A percentile compares a stretch with the other conserved stretches of the same genome.
Evolutionary conservation across 202 grass and related monocot species (phyloP).

Genomic region (Musa balbisiana): DNA sequence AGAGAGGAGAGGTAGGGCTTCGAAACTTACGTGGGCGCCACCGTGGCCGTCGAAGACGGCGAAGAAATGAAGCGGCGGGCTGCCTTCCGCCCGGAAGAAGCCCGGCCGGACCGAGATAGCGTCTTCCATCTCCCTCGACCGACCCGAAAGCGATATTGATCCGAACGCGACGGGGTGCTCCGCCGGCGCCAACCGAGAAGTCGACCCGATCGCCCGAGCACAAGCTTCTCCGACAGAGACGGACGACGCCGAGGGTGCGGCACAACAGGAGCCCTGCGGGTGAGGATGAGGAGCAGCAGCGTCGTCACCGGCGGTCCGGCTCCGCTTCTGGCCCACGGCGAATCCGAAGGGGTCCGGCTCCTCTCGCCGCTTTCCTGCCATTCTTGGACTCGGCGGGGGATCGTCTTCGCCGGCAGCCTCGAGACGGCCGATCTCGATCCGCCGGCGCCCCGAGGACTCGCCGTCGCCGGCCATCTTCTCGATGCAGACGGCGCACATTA

Average conservation of each 20-base stretch:
- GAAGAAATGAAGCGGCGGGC: conserved; percentile 52
- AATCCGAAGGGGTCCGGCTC: not conserved
- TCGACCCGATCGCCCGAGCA: not conserved
- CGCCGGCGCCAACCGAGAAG: not conserved
- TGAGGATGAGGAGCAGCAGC: not conserved
- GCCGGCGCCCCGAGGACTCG: conserved; percentile 8
- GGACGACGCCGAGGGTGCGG: not conserved
- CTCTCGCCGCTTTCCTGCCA: not conserved
- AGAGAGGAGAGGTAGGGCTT: not conserved
- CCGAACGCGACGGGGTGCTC: conserved; percentile 47
- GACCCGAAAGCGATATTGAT: conserved; percentile 33
- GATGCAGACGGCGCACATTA: conserved; percentile 6
- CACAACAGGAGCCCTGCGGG: not conserved
- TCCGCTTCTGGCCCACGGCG: too few species aligned
- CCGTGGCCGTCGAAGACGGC: conserved; percentile 83
- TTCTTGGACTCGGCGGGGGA: not conserved
- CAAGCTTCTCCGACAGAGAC: not conserved
- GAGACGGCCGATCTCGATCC: not conserved
- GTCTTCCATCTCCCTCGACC: conserved; percentile 68
- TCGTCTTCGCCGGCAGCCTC: not conserved
- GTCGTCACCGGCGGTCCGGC: not conserved
- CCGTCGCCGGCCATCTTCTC: not conserved
- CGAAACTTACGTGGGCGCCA: conserved; percentile 37
- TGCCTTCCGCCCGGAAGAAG: conserved; percentile 37
- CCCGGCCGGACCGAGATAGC: conserved; percentile 35